phyloP scores from a whole-genome alignment of 345 rosid genomes.

The Anacardium occidentale region DNA sequence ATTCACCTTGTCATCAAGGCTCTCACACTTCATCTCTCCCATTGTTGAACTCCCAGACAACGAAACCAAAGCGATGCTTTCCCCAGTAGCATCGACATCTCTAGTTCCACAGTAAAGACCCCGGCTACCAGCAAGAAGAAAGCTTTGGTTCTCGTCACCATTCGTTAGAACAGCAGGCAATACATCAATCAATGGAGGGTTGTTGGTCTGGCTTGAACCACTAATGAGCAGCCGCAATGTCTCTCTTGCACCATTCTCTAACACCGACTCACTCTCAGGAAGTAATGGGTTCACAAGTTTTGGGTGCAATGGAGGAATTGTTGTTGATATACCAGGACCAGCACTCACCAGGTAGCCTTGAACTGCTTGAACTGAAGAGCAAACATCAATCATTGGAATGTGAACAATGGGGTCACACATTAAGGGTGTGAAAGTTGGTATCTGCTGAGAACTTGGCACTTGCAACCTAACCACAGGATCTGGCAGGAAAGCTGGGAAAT shows the following conservation, averaged over 20 bases:
- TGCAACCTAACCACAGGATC: constrained; percentile 62
- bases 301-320: constrained; percentile 61
- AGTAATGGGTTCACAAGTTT: constrained; percentile 53
- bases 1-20: constrained; percentile 15
- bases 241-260: constrained; percentile 93
- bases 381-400: constrained; percentile 79
- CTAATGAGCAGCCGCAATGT: constrained; percentile 77
- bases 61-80: constrained; percentile 43
- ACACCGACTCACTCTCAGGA: constrained; percentile 53
- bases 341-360: constrained; percentile 92
- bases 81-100: constrained; percentile 43
- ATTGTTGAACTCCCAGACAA: constrained; percentile 29
- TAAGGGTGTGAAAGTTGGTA: constrained; percentile 74
- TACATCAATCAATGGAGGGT: constrained; percentile 47
- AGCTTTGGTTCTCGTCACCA: constrained; percentile 36
- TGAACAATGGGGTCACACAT: constrained; percentile 97
- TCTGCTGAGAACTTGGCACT: constrained; percentile 53
- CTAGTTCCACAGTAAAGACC: constrained; percentile 59
- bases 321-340: constrained; percentile 60
- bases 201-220: constrained; percentile 53
- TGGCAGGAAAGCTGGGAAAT: constrained; percentile 56
- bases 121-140: constrained; percentile 52
- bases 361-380: constrained; percentile 96
- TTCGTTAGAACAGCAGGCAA: constrained; percentile 44
- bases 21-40: constrained; percentile 7